These are phyloP conservation scores for Aspergillus coremiiformis DNA, from an alignment of 495 filamentous ascomycete genomes.

Conservation along the genomic window DNA sequence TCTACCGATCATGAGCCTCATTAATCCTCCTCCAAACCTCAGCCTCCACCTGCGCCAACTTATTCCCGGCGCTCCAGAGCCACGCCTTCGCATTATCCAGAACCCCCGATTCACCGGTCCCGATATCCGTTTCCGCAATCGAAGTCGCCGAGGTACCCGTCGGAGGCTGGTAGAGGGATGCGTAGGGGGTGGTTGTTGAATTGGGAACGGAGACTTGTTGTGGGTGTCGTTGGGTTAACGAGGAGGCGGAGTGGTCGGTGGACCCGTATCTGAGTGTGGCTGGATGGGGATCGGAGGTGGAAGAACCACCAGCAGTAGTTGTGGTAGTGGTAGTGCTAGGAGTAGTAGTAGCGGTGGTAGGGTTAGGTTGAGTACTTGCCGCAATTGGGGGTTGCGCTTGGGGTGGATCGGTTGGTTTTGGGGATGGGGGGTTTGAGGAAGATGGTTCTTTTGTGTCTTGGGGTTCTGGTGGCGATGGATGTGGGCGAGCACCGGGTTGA, in stretches of 20 bases:
- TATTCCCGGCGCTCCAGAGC: constrained; percentile 53
- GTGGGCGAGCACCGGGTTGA: constrained; percentile 48
- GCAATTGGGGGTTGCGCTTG: constrained; percentile 16
- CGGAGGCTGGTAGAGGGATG: constrained; percentile 49
- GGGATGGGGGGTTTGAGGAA: constrained; percentile 45
- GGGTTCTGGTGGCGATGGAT: neutral
- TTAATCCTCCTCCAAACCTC: constrained; percentile 69
- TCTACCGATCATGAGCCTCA: constrained; percentile 30
- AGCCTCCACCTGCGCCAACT: constrained; percentile 54
- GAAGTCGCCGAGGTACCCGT: constrained; percentile 19
- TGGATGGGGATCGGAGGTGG: constrained; percentile 24
- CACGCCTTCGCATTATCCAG: constrained; percentile 52
- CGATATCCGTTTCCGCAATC: constrained; percentile 12
- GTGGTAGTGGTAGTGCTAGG: neutral
- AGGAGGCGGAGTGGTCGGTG: constrained; percentile 22
- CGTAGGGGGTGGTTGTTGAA: constrained; percentile 34
- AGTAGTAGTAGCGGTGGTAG: neutral
- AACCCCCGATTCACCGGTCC: constrained; percentile 40
- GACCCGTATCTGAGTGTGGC: constrained; percentile 5
- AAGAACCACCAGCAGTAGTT: neutral
- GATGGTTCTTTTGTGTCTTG: constrained; percentile 1
- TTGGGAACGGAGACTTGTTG: constrained; percentile 35
- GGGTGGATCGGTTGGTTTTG: constrained; percentile 42
- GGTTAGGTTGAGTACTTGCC: neutral
- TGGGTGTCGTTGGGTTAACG: constrained; percentile 23